Evolutionary conservation across 179 eudicot genomes (phyloP).

Genomic region (Nepenthes alata): DNA sequence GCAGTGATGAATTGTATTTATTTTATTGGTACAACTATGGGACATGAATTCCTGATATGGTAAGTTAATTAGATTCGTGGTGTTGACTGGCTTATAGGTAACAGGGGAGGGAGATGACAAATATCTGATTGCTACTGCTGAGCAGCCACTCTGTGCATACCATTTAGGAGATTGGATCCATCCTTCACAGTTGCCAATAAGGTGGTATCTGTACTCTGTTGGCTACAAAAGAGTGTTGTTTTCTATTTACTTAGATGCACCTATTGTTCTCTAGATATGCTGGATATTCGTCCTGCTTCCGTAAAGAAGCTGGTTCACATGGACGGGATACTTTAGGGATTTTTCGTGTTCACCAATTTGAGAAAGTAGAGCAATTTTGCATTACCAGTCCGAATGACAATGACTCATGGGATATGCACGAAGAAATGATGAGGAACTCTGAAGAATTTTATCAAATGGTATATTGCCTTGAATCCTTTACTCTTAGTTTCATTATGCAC

Average conservation of each 20-base stretch:
- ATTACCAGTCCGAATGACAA: conserved; percentile 64
- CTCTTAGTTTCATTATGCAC: neutral
- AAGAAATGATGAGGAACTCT: conserved; percentile 76
- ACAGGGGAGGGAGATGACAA: conserved; percentile 93
- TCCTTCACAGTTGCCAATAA: conserved; percentile 62
- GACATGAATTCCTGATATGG: neutral
- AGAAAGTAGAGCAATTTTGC: conserved; percentile 90
- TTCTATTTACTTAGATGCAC: conserved; percentile 4
- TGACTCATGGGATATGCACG: conserved; percentile 88
- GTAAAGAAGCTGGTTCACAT: conserved; percentile 97
- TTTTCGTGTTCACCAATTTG: conserved; percentile 91
- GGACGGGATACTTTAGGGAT: conserved; percentile 92
- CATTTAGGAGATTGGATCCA: conserved; percentile 89
- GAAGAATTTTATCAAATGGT: conserved; percentile 80
- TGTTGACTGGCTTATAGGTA: conserved; percentile 25
- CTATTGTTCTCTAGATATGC: conserved; percentile 44
- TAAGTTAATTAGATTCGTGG: neutral
- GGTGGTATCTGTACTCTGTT: conserved; percentile 24
- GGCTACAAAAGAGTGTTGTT: neutral
- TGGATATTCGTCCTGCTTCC: conserved; percentile 89
- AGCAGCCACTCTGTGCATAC: conserved; percentile 92
- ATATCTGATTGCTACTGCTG: conserved; percentile 91
- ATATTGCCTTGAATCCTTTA: conserved; percentile 4
- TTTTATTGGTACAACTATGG: neutral
- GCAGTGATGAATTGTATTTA: neutral